Conservation (phyloP, 1,284 basidiomycete genomes). For the Megacollybia platyphylla region DNA sequence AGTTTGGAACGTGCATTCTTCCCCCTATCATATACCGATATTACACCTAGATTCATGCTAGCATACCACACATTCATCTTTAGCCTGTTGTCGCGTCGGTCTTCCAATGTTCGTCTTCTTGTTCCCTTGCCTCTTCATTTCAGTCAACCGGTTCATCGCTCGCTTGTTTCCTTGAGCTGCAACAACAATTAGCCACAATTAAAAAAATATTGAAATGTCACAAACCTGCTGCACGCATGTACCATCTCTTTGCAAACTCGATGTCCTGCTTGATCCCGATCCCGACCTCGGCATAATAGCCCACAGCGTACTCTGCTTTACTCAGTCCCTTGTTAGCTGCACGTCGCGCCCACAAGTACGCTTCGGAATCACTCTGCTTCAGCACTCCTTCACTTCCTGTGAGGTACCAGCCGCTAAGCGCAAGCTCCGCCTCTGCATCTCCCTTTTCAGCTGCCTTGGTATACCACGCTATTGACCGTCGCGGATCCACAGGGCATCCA, state of each 20-base stretch:
- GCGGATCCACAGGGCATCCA: slow-evolving; percentile 86
- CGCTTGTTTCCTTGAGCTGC: slow-evolving; percentile 89
- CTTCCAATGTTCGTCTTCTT: slow-evolving; percentile 62
- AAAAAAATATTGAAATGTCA: slow-evolving; percentile 10
- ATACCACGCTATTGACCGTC: slow-evolving; percentile 94
- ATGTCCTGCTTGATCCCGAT: slow-evolving; percentile 95
- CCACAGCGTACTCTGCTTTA: slow-evolving; percentile 94
- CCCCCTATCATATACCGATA: background rate
- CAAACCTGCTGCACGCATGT: slow-evolving; percentile 93
- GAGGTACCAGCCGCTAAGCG: slow-evolving; percentile 95
- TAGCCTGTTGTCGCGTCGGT: slow-evolving; percentile 85
- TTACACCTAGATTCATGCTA: slow-evolving; percentile 16
- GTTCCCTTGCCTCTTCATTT: slow-evolving; percentile 74
- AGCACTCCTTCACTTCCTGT: slow-evolving; percentile 91
- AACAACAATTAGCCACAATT: background rate
- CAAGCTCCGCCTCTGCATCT: slow-evolving; percentile 89
- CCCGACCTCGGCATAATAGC: slow-evolving; percentile 95
- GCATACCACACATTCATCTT: slow-evolving; percentile 82
- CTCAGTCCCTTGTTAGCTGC: slow-evolving; percentile 89
- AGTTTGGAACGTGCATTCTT: background rate
- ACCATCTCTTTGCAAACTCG: slow-evolving; percentile 96
- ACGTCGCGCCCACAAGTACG: slow-evolving; percentile 90
- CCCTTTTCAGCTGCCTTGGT: slow-evolving; percentile 96
- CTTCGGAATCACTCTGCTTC: slow-evolving; percentile 96
- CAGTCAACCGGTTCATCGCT: slow-evolving; percentile 89